Evolutionary conservation across 1,139 yeast genomes (phyloP).

Genomic region (Pichia cactophila): DNA sequence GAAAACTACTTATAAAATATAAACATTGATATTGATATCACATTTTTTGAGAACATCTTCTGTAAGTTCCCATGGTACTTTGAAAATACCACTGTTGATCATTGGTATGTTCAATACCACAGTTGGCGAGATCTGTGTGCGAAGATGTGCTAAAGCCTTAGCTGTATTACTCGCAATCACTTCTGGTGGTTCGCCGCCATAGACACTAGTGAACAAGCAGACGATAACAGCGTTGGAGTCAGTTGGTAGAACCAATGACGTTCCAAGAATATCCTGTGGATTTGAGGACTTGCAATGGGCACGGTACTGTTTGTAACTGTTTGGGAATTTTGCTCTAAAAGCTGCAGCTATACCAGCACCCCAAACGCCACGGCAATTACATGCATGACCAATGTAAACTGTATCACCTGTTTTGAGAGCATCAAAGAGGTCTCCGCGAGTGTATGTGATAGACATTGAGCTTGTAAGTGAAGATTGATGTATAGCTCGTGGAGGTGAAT

Average conservation of each 20-base stretch:
- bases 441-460: slow-evolving; percentile 30
- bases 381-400: slow-evolving; percentile 59
- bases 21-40: slow-evolving; percentile 36
- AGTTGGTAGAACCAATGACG: slow-evolving; percentile 39
- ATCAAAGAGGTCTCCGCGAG: slow-evolving; percentile 53
- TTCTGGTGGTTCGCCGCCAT: slow-evolving; percentile 37
- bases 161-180: slow-evolving; percentile 44
- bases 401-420: neutral
- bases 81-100: slow-evolving; percentile 74
- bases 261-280: slow-evolving; percentile 42
- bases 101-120: slow-evolving; percentile 52
- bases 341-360: slow-evolving; percentile 73
- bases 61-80: slow-evolving; percentile 71
- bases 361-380: slow-evolving; percentile 76
- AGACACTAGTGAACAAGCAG: slow-evolving; percentile 58
- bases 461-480: too few relatives aligned
- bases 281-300: slow-evolving; percentile 37
- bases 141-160: slow-evolving; percentile 26
- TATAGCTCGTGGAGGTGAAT: too few relatives aligned
- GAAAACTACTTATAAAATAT: slow-evolving; percentile 28
- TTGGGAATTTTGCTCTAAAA: slow-evolving; percentile 44
- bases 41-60: slow-evolving; percentile 39
- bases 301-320: slow-evolving; percentile 39
- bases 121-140: neutral
- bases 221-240: slow-evolving; percentile 37